Evolutionary conservation across 805 yeast species (phyloP), one percentile per base, ranked within the genome.

Genomic region (Yamadazyma phyllophila): DNA sequence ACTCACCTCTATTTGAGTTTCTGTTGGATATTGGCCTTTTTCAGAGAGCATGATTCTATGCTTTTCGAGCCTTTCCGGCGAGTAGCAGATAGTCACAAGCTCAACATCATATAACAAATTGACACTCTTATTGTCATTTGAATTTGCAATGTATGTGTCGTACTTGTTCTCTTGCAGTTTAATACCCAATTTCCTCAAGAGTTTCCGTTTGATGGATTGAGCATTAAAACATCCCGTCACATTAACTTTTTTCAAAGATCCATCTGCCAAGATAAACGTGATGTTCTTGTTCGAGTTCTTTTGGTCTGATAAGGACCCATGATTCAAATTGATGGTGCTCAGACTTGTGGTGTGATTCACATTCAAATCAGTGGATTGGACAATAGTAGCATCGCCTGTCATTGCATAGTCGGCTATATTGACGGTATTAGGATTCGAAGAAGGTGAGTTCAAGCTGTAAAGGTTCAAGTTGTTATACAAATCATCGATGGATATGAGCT

Each of bases 221-320:
- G 96, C 90, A 59, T 83, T 85, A 64, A 81, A 85, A 59, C 96
- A 88, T 0, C 90, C 94, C 13, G 80, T 77, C 1, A 88, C 83
- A 55, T 84, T 83, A 35, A 88, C 81, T 44, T 76, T 73, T 53
- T 81, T 82, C 2, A 81, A 73, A 7, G 83, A 71, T 1, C 96
- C 96, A 63, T 84, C 88, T 44, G 83, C 84, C 31, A 84, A 67
- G 26, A 89, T 85, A 51, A 90, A 83, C 1, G 86, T 83, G 15
- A 85, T 82, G 35, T 53, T 61, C 46, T 66, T 66, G 47, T 55
- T 63, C 15, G 60, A 47, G 33, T 60, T 65, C 43, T 58, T 60
- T 26, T 15, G 7, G 7, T 46, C 52, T 7, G 9, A 11, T 3
- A 31, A 13, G 9, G 51, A 27, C 26, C 32, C 14, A 33, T 31